phyloP scores from a whole-genome alignment of 345 rosid species.

The Cardamine resedifolia region DNA sequence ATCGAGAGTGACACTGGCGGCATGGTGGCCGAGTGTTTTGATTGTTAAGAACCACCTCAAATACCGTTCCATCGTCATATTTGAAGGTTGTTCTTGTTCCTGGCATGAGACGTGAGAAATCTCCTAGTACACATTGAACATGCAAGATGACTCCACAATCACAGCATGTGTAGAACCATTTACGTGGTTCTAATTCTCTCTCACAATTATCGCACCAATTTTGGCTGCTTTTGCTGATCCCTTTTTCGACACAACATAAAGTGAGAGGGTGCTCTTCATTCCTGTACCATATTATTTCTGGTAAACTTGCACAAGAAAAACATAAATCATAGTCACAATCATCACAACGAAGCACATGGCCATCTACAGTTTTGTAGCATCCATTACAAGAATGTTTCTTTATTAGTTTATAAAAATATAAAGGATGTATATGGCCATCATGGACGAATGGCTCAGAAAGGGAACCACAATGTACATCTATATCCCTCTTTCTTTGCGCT shows the following conservation, averaged over 20 bases:
- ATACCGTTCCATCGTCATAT: fast-evolving
- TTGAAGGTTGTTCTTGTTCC: fast-evolving
- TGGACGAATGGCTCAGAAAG: background rate
- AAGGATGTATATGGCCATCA: constrained; percentile 1
- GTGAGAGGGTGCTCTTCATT: constrained; percentile 1
- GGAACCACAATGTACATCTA: constrained; percentile 11
- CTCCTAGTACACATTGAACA: background rate
- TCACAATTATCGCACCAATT: constrained; percentile 14
- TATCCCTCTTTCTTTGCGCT: fast-evolving
- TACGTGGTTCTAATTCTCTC: background rate
- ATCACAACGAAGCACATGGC: background rate
- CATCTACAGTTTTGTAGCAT: fast-evolving
- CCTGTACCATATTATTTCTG: background rate
- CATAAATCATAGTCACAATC: background rate
- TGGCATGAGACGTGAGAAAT: background rate
- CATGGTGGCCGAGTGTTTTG: background rate
- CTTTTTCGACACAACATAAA: background rate
- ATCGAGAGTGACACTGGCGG: constrained; percentile 22
- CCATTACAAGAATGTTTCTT: background rate
- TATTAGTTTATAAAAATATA: background rate
- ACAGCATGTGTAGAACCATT: background rate
- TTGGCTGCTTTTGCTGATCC: background rate
- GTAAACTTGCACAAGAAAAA: background rate
- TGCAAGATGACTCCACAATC: constrained; percentile 3
- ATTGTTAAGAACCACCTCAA: background rate